Evolutionary conservation across 805 yeast species (phyloP), one percentile per base, ranked within the genome.

Genomic region (Yueomyces sp.): DNA sequence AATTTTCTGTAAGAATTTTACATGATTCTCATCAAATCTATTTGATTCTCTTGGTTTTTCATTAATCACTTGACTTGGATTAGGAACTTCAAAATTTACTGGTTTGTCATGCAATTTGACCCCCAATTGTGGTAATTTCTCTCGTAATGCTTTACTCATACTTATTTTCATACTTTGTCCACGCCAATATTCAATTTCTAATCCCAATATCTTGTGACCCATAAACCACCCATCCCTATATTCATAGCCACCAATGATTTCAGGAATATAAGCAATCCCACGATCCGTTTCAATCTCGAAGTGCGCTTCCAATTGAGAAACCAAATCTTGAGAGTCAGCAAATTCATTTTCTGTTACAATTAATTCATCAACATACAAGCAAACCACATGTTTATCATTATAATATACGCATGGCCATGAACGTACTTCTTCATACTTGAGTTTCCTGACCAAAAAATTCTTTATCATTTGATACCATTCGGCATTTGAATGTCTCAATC

Each of bases 281-380:
- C 5, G 5, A 34, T 34, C n/a, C 37, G n/a, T 34, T 9, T 34
- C n/a, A 11, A n/a, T 1, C 37, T 7, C 6, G n/a, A 9, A 7
- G 37, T 5, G 12, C n/a, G 26, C n/a, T 30, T 6, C 9, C 33
- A 30, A 6, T 9, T 34, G 26, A 11, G n/a, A n/a, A 28, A 39
- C 52, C 48, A n/a, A 40, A 37, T 7, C 42, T 45, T n/a, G 43
- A 42, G 6, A 46, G 4, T 28, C 31, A 5, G 42, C 19, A 3
- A 43, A 37, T 6, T 37, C 34, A 4, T 6, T 19, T n/a, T 29
- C 29, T 26, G 28, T 31, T 19, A 45, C 33, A 26, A 49, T 38
- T 48, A 49, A 47, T 33, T 47, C 48, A 33, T 49, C 49, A 5
- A 44, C 49, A 26, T 47, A 49, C n/a, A 46, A 33, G 37, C 46